Conservation (phyloP, 2,329 filamentous ascomycete species). For the Plectosphaerella plurivora region DNA sequence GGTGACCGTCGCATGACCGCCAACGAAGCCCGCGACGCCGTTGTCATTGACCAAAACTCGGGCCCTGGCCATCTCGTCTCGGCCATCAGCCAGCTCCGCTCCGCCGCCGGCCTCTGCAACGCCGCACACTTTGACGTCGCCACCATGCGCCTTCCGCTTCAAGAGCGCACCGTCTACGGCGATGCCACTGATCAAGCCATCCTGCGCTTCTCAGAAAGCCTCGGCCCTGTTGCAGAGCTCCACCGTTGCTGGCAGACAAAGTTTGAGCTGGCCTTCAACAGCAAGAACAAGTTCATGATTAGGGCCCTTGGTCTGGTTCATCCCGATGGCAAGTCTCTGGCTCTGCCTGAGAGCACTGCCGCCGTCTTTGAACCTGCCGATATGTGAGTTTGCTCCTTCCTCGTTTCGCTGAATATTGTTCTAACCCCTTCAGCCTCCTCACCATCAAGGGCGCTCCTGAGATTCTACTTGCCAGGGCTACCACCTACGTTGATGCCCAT, state of each 20-base stretch:
- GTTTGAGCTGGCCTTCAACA: conserved; percentile 72
- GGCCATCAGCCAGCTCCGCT: conserved; percentile 53
- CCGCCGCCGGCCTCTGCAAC: conserved; percentile 66
- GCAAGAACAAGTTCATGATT: conserved; percentile 81
- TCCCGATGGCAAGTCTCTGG: conserved; percentile 13
- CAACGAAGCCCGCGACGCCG: conserved; percentile 42
- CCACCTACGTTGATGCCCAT: conserved; percentile 48
- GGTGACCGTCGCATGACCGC: conserved; percentile 44
- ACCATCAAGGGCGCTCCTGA: conserved; percentile 81
- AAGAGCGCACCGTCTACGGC: conserved; percentile 62
- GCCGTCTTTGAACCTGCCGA: conserved; percentile 18
- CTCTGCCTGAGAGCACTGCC: conserved; percentile 13
- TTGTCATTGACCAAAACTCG: conserved; percentile 19
- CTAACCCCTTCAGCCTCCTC: conserved; percentile 39
- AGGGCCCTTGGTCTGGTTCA: conserved; percentile 47
- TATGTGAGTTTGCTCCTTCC: conserved; percentile 16
- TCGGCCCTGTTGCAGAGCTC: conserved; percentile 56
- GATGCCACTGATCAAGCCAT: conserved; percentile 75
- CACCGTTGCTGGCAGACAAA: conserved; percentile 60
- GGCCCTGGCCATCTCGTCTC: conserved; percentile 24
- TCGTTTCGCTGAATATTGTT: not conserved
- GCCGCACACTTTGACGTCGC: conserved; percentile 69
- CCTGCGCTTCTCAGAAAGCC: conserved; percentile 63
- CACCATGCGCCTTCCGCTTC: conserved; percentile 53
- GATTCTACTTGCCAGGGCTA: conserved; percentile 62